Evolutionary conservation across 768 basidiomycete species (phyloP), one percentile per base, ranked within the genome.

Genomic region (Suillus lakei): DNA sequence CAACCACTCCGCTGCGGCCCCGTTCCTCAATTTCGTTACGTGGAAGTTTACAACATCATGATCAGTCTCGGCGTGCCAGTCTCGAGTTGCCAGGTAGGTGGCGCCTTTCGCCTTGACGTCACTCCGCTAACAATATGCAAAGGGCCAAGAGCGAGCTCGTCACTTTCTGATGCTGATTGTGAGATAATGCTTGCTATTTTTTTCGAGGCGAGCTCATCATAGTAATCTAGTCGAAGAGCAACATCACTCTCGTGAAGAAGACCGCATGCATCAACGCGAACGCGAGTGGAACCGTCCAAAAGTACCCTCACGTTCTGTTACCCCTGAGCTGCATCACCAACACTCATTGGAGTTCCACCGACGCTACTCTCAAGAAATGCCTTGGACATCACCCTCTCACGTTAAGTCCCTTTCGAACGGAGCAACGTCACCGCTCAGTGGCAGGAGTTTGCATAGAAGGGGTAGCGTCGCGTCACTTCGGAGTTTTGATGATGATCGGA

Each of bases 201-300:
- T 34, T 26, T n/a, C 28, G 28, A 51, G 58, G 48, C 56, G 16
- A 54, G 68, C 38, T 65, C 30, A 62, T 71, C 13, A 16, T 38
- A 7, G 41, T 50, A 6, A 48, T 63, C 62, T 65, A 77, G 81
- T 71, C 63, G 70, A 66, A 44, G 73, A 76, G 21, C 74, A 74
- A 30, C 61, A 75, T 46, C 76, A 46, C 21, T 72, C 77, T 32
- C 68, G 69, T 15, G 74, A 73, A 54, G 74, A 73, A 26, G 78
- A 74, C n/a, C 76, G 59, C 16, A 66, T 67, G 48, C 79, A 76
- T 58, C 82, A 85, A 60, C 84, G 78, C 41, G 85, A 87, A 71
- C 80, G 80, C 55, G 79, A 80, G 51, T 83, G 86, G 87, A 84
- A 84, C 65, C 75, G 73, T 21, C 74, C 75, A 23, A 79, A 72